Conservation (phyloP, 2,329 filamentous ascomycete genomes). For the Colletotrichum sp. region DNA sequence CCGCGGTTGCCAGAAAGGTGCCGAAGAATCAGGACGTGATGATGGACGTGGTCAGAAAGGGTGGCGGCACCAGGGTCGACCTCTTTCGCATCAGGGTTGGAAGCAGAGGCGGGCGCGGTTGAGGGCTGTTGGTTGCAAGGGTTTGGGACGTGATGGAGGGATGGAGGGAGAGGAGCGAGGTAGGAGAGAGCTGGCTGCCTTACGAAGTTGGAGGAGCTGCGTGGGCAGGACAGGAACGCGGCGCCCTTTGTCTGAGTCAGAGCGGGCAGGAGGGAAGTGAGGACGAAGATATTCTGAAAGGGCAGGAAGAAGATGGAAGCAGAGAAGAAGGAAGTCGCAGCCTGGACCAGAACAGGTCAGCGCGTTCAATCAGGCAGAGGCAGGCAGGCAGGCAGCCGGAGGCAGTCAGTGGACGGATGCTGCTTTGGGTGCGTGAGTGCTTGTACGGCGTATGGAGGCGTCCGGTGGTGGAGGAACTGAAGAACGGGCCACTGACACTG, state of each 20-base stretch:
- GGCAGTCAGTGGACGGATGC: neutral
- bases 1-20: neutral
- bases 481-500: neutral
- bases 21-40: neutral
- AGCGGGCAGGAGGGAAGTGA: neutral
- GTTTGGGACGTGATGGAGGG: neutral
- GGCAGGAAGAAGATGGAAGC: neutral
- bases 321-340: neutral
- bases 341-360: neutral
- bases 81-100: neutral
- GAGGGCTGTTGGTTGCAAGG: slow-evolving; percentile 8
- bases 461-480: slow-evolving; percentile 11
- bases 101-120: neutral
- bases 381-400: neutral
- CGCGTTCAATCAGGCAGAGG: slow-evolving; percentile 10
- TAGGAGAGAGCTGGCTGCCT: neutral
- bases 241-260: slow-evolving; percentile 18
- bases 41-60: neutral
- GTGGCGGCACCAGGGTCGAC: neutral
- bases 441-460: slow-evolving; percentile 7
- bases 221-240: neutral
- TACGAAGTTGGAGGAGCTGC: neutral
- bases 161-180: neutral
- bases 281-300: neutral
- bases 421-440: neutral